Conservation (phyloP, 2,329 filamentous ascomycete species). For the Grosmannia huntii region DNA sequence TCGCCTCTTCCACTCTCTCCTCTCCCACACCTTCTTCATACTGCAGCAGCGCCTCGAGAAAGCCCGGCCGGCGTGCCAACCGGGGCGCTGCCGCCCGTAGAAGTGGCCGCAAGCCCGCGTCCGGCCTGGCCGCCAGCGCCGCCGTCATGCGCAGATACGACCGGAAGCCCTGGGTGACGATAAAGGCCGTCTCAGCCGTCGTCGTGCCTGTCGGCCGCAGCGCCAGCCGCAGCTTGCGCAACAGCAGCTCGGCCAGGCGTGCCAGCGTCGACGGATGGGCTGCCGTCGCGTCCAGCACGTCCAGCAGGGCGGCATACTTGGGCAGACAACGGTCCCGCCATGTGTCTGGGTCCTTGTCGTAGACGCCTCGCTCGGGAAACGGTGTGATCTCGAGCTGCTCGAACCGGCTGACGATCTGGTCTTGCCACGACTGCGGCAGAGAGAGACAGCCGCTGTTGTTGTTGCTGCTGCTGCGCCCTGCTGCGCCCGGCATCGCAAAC, state of each 20-base stretch:
- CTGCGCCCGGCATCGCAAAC: not conserved
- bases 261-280: slow-evolving; percentile 48
- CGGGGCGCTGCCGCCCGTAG: slow-evolving; percentile 53
- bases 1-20: slow-evolving; percentile 7
- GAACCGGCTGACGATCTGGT: slow-evolving; percentile 59
- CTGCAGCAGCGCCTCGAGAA: slow-evolving; percentile 46
- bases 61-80: slow-evolving; percentile 54
- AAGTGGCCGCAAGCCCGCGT: slow-evolving; percentile 49
- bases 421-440: slow-evolving; percentile 57
- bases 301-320: slow-evolving; percentile 55
- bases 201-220: slow-evolving; percentile 42
- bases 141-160: slow-evolving; percentile 56
- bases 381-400: slow-evolving; percentile 49
- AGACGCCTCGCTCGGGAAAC: slow-evolving; percentile 50
- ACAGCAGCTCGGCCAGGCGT: slow-evolving; percentile 51
- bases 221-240: slow-evolving; percentile 53
- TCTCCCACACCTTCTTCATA: slow-evolving; percentile 38
- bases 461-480: slow-evolving; percentile 5
- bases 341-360: slow-evolving; percentile 47
- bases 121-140: slow-evolving; percentile 38
- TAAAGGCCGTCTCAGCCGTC: slow-evolving; percentile 56
- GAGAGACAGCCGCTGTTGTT: slow-evolving; percentile 27
- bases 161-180: slow-evolving; percentile 61
- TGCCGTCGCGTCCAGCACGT: slow-evolving; percentile 46
- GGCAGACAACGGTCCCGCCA: slow-evolving; percentile 53